Conservation (phyloP, 169 alveolate species). For the Cyclospora cayetanensis region DNA sequence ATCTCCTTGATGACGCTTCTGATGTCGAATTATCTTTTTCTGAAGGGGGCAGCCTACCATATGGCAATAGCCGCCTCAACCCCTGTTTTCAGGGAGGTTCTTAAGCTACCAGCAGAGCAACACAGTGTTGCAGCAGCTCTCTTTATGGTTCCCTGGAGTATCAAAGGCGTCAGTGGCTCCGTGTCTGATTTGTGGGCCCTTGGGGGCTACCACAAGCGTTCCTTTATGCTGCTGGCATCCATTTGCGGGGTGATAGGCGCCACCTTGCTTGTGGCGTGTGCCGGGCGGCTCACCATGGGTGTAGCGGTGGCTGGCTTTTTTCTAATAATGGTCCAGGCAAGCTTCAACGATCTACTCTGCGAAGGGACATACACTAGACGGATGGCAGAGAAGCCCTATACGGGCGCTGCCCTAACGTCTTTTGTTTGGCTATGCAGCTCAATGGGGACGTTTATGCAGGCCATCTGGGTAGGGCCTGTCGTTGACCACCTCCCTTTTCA, state of each 20-base stretch:
- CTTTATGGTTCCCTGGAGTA: conserved; percentile 71
- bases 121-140: conserved; percentile 70
- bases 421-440: conserved; percentile 71
- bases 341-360: conserved; percentile 66
- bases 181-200: conserved; percentile 68
- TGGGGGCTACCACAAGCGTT: conserved; percentile 70
- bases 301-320: conserved; percentile 60
- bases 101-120: conserved; percentile 66
- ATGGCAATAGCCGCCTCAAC: conserved; percentile 61
- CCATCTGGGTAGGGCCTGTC: conserved; percentile 72
- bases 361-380: conserved; percentile 67
- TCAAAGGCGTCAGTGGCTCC: conserved; percentile 69
- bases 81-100: conserved; percentile 68
- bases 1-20: conserved; percentile 30
- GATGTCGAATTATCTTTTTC: conserved; percentile 55
- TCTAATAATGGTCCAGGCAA: conserved; percentile 64
- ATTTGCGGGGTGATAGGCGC: conserved; percentile 68
- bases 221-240: conserved; percentile 61
- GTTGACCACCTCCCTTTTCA: conserved; percentile 65
- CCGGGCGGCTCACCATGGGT: conserved; percentile 30
- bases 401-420: conserved; percentile 65
- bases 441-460: conserved; percentile 60
- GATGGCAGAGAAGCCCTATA: conserved; percentile 71
- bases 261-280: conserved; percentile 5
- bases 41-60: conserved; percentile 65